A percentile compares a stretch with the other conserved stretches of the same genome.
These are phyloP conservation scores for Phytopythium montanum DNA, from an alignment of 352 stramenopile species.

Conservation along the genomic window DNA sequence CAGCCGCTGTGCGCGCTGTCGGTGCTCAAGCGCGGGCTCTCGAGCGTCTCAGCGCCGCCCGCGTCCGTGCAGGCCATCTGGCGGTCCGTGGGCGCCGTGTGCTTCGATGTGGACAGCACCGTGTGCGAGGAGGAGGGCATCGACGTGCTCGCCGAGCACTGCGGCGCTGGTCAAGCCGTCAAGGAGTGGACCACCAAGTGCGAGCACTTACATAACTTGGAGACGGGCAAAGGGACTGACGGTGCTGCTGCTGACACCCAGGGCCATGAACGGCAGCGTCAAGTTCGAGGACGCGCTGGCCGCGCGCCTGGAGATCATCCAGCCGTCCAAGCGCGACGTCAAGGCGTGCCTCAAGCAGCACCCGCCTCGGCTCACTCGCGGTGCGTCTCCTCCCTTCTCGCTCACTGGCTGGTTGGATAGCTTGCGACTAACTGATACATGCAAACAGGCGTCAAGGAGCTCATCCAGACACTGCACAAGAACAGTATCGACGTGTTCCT, in stretches of 20 bases:
- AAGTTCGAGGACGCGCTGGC: constrained; percentile 98
- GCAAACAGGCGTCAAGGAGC: constrained; percentile 66
- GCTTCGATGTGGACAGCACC: constrained; percentile 97
- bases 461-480: constrained; percentile 89
- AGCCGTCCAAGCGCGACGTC: constrained; percentile 90
- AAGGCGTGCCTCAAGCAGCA: constrained; percentile 87
- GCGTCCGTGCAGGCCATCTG: constrained; percentile 43
- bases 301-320: constrained; percentile 95
- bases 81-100: constrained; percentile 71
- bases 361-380: constrained; percentile 88
- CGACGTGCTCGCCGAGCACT: constrained; percentile 96
- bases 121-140: constrained; percentile 98
- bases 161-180: constrained; percentile 92
- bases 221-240: neutral
- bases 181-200: constrained; percentile 92
- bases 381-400: constrained; percentile 18
- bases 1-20: constrained; percentile 13
- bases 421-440: neutral
- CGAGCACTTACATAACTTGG: constrained; percentile 9
- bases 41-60: constrained; percentile 8
- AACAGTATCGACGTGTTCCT: constrained; percentile 95
- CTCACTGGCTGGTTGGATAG: constrained; percentile 1
- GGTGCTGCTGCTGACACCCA: constrained; percentile 16
- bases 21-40: constrained; percentile 14
- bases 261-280: constrained; percentile 97